Evolutionary conservation across 2,329 filamentous ascomycete species (phyloP), one percentile per base, ranked within the genome.

Genomic region (Botrytis deweyae): DNA sequence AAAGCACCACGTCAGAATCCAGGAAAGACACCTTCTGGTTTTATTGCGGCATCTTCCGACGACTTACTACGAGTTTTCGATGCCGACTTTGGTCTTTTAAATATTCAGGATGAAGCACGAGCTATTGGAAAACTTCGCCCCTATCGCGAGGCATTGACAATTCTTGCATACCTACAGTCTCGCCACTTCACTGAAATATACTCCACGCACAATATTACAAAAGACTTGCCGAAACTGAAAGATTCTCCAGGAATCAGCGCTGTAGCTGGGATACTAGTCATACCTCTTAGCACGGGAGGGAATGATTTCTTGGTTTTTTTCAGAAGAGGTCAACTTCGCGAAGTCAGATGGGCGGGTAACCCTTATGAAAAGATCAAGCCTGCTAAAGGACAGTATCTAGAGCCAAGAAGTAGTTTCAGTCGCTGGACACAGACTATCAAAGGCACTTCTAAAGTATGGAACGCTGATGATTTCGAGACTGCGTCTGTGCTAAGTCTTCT

Each of bases 281-380:
- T 97, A 0, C 94, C 94, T 0, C 84, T 97, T 3, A 95, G 92
- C 25, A 86, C 89, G 0, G 88, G 89, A 3, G 94, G 94, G 0
- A 86, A 85, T 46, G 94, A 97, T 78, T 97, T 97, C 78, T 97
- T 97, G 64, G 92, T 94, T 0, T 97, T 97, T 80, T 97, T 97
- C 83, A 89, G 94, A n/a, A 91, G 87, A 77, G 90, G 91, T 0
- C 93, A 95, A 78, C 81, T 89, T 42, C 91, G 88, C 79, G 91
- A 94, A 82, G 93, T 93, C 33, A 95, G 91, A 81, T 77, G 91
- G 94, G 94, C 92, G 2, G 94, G 91, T 7, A 97, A 94, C 78
- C 93, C 93, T 0, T 95, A 96, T 78, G 92, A 96, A 75, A 96
- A 95, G 80, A 86, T 87, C 33, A 82, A 94, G 73, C 90, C 90